Evolutionary conservation across 129 eudicot species (phyloP).

Genomic region (Logfia minima): DNA sequence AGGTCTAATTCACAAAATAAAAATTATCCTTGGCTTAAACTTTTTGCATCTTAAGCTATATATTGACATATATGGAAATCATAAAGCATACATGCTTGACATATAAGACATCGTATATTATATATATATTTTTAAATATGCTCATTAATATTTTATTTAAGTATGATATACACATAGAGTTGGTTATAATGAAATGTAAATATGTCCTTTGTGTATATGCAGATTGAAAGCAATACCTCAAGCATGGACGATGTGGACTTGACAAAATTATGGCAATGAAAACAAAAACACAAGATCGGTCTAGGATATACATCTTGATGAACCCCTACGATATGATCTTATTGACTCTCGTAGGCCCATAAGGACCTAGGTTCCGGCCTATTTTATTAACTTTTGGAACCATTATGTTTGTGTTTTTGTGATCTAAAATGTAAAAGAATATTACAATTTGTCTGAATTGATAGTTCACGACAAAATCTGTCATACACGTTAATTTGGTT

Average conservation of each 20-base stretch:
- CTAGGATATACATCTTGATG: slow-evolving; percentile 30
- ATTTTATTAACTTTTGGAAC: slow-evolving; percentile 19
- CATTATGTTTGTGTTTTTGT: slow-evolving; percentile 33
- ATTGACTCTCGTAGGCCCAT: slow-evolving; percentile 24
- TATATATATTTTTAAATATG: too few relatives aligned
- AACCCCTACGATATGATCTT: slow-evolving; percentile 17
- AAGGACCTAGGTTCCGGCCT: slow-evolving; percentile 28
- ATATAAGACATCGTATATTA: too few relatives aligned
- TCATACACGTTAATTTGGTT: background rate
- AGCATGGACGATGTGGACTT: slow-evolving; percentile 41
- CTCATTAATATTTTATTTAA: too few relatives aligned
- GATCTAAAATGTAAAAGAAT: slow-evolving; percentile 10
- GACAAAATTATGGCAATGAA: slow-evolving; percentile 36
- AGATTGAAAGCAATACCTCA: slow-evolving; percentile 41
- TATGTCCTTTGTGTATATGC: slow-evolving; percentile 28
- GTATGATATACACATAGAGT: background rate
- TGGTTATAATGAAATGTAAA: slow-evolving; percentile 13
- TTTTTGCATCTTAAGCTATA: too few relatives aligned
- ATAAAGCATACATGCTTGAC: too few relatives aligned
- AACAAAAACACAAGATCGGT: slow-evolving; percentile 34
- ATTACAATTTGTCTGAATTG: background rate
- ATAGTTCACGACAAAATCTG: slow-evolving; percentile 1
- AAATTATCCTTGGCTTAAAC: too few relatives aligned
- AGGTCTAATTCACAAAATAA: too few relatives aligned
- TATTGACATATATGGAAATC: too few relatives aligned